phyloP scores from a whole-genome alignment of 2,329 filamentous ascomycete genomes.

The Talaromyces sp. region DNA sequence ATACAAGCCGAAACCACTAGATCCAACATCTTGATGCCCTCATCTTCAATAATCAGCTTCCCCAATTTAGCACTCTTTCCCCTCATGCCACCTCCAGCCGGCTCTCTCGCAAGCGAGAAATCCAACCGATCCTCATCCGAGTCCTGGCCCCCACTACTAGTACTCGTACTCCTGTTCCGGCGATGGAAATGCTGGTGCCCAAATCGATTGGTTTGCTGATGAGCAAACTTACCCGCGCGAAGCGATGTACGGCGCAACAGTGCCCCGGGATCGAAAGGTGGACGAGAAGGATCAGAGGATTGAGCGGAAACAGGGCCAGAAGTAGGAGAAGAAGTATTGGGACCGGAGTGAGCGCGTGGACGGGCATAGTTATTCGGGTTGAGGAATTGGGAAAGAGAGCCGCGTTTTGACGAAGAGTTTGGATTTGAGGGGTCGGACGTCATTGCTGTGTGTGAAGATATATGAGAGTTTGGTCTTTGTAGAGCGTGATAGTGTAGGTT shows the following conservation, averaged over 20 bases:
- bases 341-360: constrained; percentile 31
- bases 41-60: constrained; percentile 85
- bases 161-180: constrained; percentile 22
- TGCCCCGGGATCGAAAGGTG: constrained; percentile 34
- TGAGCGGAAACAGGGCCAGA: not conserved
- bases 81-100: constrained; percentile 80
- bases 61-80: constrained; percentile 90
- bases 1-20: constrained; percentile 88
- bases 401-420: constrained; percentile 30
- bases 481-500: constrained; percentile 31
- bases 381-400: constrained; percentile 34
- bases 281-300: constrained; percentile 20
- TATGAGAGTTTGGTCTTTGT: constrained; percentile 11
- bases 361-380: constrained; percentile 33
- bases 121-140: constrained; percentile 60
- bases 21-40: constrained; percentile 95
- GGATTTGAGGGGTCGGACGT: constrained; percentile 19
- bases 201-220: constrained; percentile 12
- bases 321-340: constrained; percentile 20
- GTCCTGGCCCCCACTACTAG: constrained; percentile 23
- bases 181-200: constrained; percentile 25
- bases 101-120: constrained; percentile 76
- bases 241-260: constrained; percentile 33
- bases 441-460: constrained; percentile 15
- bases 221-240: constrained; percentile 20